Conservation (phyloP, 441 rosid genomes). For the Populus trichocarpa region DNA sequence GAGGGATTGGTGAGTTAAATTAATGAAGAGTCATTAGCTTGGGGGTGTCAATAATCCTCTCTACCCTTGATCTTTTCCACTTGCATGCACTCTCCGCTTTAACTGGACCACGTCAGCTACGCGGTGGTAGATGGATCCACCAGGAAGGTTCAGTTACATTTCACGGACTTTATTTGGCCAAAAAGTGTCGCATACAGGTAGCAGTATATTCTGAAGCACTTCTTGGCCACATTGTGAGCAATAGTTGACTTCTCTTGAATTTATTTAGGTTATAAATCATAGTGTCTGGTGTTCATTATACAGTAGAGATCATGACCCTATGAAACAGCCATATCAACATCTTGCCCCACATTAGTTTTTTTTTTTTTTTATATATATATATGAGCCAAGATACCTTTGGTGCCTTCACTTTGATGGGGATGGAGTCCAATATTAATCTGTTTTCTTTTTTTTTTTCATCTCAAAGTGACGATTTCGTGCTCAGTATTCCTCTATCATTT, state of each 20-base stretch:
- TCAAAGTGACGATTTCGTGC: too few species aligned
- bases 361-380: too few species aligned
- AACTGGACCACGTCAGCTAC: conserved; percentile 8
- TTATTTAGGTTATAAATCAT: neutral
- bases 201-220: neutral
- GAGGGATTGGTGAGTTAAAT: neutral
- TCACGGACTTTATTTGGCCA: too few species aligned
- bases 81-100: neutral
- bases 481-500: too few species aligned
- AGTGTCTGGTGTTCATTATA: neutral
- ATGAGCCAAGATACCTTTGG: too few species aligned
- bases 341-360: neutral
- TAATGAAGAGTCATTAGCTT: neutral
- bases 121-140: neutral
- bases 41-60: conserved; percentile 1
- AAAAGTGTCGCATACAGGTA: neutral
- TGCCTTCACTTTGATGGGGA: too few species aligned
- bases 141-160: neutral
- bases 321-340: neutral
- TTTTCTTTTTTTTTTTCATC: too few species aligned
- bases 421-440: too few species aligned
- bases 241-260: neutral
- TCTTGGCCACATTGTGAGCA: neutral
- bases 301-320: neutral
- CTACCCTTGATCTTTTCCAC: neutral